A percentile compares a stretch with the other conserved stretches of the same genome.
Conservation (phyloP, 2,329 filamentous ascomycete genomes). For the Ophiostoma montium region DNA sequence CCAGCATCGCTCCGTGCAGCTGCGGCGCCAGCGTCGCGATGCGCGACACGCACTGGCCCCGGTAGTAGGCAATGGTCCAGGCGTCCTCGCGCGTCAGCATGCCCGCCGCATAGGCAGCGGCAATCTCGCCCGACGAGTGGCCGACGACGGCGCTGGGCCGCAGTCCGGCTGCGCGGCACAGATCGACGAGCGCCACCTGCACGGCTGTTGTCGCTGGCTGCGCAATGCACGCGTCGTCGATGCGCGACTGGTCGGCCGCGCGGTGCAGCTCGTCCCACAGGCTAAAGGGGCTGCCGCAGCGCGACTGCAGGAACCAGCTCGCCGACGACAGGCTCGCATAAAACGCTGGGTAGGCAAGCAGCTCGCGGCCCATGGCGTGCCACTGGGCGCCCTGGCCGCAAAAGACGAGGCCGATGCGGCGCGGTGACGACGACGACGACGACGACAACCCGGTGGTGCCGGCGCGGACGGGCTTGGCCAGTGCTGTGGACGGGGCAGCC, state of each 20-base stretch:
- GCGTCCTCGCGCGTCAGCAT: conserved; percentile 17
- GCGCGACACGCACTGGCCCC: conserved; percentile 18
- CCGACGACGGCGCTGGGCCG: conserved; percentile 18
- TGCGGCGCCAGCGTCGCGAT: conserved; percentile 11
- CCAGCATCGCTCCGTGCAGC: conserved; percentile 31
- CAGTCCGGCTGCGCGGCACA: conserved; percentile 18
- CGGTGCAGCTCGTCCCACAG: conserved; percentile 13
- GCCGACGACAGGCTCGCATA: conserved; percentile 17
- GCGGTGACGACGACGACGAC: too few relatives aligned
- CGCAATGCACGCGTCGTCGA: conserved; percentile 18
- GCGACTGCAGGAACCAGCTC: conserved; percentile 15
- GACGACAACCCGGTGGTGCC: neutral
- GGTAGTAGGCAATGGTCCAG: conserved; percentile 21
- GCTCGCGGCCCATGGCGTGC: conserved; percentile 24
- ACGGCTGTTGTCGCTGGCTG: conserved; percentile 21
- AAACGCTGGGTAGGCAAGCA: conserved; percentile 19
- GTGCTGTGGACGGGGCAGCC: neutral
- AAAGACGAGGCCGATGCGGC: conserved; percentile 19
- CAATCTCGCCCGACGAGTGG: conserved; percentile 25
- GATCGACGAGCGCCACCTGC: conserved; percentile 22
- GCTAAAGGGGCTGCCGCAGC: conserved; percentile 15
- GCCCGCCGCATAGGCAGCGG: conserved; percentile 22
- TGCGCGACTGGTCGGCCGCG: conserved; percentile 8
- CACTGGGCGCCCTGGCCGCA: conserved; percentile 25
- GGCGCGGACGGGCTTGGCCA: conserved; percentile 7